Evolutionary conservation across 805 yeast genomes (phyloP), one percentile per base, ranked within the genome.

Genomic region (Pichia occidentalis): DNA sequence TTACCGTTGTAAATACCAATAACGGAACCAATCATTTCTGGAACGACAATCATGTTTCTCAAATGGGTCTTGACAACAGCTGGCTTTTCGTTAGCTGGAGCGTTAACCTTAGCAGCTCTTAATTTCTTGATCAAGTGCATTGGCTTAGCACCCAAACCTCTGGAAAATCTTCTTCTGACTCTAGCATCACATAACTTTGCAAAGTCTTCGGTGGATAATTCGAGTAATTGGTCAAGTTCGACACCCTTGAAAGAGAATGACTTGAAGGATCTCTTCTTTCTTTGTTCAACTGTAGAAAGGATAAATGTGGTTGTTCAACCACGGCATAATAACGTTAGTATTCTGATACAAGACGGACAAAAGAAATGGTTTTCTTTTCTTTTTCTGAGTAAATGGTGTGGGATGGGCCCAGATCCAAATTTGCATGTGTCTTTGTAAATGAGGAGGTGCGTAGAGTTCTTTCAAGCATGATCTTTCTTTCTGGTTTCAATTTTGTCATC

Each of bases 1-100:
- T 92, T 92, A 77, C 99, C 99, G 81, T 92, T 92, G 95, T 92
- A 92, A 61, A 92, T 84, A 75, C 97, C 97, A 60, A 92, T 80
- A 56, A 90, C 94, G 49, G 97, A 86, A 68, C 98, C 98, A 63
- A 92, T 87, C 98, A 92, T 92, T 80, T 92, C 99, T 74, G 99
- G 99, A 56, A 92, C 92, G 64, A 92, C 68, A 68, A 92, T 71
- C 95, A 88, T 86, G 84, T 88, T 88, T 83, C 98, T 90, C 70
- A 92, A 85, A 75, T 92, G 99, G 59, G 99, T 92, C 84, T 90
- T 92, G 74, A 92, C 97, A 54, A 77, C 73, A 58, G 90, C 80
- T 70, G 99, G 99, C 81, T 90, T 92, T 75, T 92, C 97, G 67
- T 84, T 84, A 64, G 80, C 80, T 63, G 76, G 79, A 58, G 94